Conservation (phyloP, 2,329 filamentous ascomycete genomes). For the Penicillium palitans region DNA sequence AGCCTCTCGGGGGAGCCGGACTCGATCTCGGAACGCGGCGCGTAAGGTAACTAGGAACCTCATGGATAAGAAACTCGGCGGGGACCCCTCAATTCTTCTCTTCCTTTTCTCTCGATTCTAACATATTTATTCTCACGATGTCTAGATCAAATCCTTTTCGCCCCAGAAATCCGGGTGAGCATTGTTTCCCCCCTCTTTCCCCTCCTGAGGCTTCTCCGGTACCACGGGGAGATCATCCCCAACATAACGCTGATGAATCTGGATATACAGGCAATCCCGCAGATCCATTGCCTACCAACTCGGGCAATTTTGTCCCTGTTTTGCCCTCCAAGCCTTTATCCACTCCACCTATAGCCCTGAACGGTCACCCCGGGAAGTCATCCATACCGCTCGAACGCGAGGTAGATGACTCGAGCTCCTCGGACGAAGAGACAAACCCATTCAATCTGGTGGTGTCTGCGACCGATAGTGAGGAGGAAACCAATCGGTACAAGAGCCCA, state of each 20-base stretch:
- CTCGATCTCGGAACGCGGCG: constrained; percentile 26
- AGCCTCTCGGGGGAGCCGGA: constrained; percentile 24
- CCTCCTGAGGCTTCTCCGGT: constrained; percentile 18
- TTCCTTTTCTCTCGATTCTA: constrained; percentile 18
- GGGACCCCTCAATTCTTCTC: constrained; percentile 22
- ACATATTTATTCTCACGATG: constrained; percentile 37
- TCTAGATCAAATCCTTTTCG: constrained; percentile 55
- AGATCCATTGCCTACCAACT: constrained; percentile 5
- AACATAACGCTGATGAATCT: constrained; percentile 3
- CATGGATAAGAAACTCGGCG: constrained; percentile 26
- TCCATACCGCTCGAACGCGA: constrained; percentile 25
- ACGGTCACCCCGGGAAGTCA: constrained; percentile 23
- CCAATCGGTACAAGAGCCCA: constrained; percentile 7
- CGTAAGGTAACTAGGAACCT: constrained; percentile 15
- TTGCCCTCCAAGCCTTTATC: constrained; percentile 14
- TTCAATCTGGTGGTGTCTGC: constrained; percentile 38
- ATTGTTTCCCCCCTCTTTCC: neutral
- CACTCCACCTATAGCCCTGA: constrained; percentile 20
- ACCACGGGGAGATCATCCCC: constrained; percentile 6
- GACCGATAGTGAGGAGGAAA: constrained; percentile 29
- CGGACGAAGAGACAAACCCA: constrained; percentile 41
- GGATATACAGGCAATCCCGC: constrained; percentile 14
- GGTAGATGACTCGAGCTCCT: constrained; percentile 33
- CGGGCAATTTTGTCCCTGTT: neutral
- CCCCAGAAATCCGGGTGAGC: constrained; percentile 42